Evolutionary conservation across 129 eudicot species (phyloP), one percentile per base, ranked within the genome.

Genomic region (Lonicera japonica): DNA sequence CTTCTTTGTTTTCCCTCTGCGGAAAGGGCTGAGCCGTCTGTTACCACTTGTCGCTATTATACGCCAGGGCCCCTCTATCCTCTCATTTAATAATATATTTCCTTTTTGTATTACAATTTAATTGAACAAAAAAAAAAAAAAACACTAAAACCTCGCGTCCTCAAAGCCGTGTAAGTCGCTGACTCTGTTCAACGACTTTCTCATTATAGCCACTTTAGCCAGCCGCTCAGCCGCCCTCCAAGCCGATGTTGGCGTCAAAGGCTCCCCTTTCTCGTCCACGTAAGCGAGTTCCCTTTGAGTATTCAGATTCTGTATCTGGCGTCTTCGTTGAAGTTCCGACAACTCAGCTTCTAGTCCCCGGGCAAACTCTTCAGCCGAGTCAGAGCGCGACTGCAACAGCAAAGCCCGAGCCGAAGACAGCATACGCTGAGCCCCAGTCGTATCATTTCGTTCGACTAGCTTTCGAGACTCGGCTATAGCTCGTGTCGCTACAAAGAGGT

Each of bases 111-210:
- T 61, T 51, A 23, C 57, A 59, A 63, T 39, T 66, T n/a, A n/a
- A n/a, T n/a, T n/a, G n/a, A n/a, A n/a, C n/a, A n/a, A n/a, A 14
- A 65, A 22, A 25, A 29, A 29, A 18, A 34, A 60, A 53, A 25
- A 39, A 56, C 61, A 21, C 73, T 79, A 92, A 83, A 94, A 94
- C 69, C 99, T 86, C n/a, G 99, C 99, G 67, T 85, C 80, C 75
- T 94, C 96, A 53, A 94, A 94, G 81, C 99, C 99, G 83, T 94
- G 99, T 60, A 94, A 81, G 75, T 94, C 99, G 74, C 99, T 85
- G 70, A 85, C 96, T 69, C 88, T 76, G 25, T 91, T 91, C 78
- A 84, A 63, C 61, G 95, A 79, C 88, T 91, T 87, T 39, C 95
- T 84, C 95, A 91, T 82, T 22, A 91, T 82, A 11, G 98, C 98